Evolutionary conservation across 208 protist species (phyloP).

Genomic region (Novymonas esmeraldas): DNA sequence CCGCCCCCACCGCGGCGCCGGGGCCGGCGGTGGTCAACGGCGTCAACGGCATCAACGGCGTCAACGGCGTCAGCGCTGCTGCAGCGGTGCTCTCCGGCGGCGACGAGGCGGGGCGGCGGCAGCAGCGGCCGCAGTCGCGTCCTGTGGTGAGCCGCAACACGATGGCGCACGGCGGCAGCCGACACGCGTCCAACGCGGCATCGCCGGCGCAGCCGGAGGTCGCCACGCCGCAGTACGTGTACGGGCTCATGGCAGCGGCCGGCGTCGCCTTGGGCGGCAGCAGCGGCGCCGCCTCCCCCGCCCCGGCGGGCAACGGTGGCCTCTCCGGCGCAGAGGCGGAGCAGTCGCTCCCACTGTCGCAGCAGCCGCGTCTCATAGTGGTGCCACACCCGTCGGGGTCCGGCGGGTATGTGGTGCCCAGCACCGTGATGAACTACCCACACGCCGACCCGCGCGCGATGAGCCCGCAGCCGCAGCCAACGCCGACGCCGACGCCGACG

Average conservation of each 20-base stretch:
- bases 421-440: constrained; percentile 20
- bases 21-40: background rate
- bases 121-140: constrained; percentile 17
- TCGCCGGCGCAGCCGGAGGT: constrained; percentile 14
- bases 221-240: constrained; percentile 29
- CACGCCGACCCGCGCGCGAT: constrained; percentile 1
- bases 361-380: constrained; percentile 24
- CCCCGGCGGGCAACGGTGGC: background rate
- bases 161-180: constrained; percentile 24
- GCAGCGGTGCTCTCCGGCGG: background rate
- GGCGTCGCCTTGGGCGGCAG: constrained; percentile 10
- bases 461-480: too few species aligned
- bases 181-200: constrained; percentile 3
- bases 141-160: constrained; percentile 27
- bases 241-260: constrained; percentile 28
- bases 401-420: constrained; percentile 18
- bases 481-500: background rate
- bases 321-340: background rate
- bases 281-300: constrained; percentile 6
- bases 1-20: background rate
- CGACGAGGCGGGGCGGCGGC: constrained; percentile 23
- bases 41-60: constrained; percentile 3
- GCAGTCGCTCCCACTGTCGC: too few species aligned
- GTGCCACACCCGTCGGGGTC: constrained; percentile 23
- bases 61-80: constrained; percentile 5